Conservation (phyloP, 257 asterid species). For the Plectranthus barbatus region DNA sequence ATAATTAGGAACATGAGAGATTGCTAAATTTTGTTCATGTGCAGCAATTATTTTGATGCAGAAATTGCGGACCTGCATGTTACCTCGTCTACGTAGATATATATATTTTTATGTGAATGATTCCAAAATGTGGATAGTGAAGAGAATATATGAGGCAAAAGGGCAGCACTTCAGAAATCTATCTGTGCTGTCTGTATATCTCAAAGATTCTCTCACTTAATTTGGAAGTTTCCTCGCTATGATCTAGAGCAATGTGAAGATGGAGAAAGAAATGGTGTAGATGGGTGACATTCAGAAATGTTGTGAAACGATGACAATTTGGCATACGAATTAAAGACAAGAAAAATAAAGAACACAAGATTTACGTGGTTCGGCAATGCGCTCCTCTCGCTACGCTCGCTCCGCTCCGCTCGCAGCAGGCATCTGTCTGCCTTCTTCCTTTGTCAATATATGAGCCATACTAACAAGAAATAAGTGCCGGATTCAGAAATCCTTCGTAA, state of each 20-base stretch:
- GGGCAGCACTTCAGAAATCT: conserved; percentile 40
- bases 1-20: too few species aligned
- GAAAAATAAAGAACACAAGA: too few species aligned
- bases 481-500: too few species aligned
- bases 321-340: too few species aligned
- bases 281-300: too few species aligned
- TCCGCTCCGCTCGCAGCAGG: too few species aligned
- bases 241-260: neutral
- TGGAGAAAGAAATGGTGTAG: neutral
- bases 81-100: conserved; percentile 13
- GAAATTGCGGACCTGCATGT: conserved; percentile 52
- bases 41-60: conserved; percentile 18
- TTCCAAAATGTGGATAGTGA: conserved; percentile 12
- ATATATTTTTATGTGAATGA: conserved; percentile 5
- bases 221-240: neutral
- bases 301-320: too few species aligned
- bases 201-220: conserved; percentile 22
- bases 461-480: too few species aligned
- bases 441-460: too few species aligned
- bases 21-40: neutral
- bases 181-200: conserved; percentile 45
- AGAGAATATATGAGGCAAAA: conserved; percentile 28
- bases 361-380: too few species aligned
- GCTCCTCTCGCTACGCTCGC: too few species aligned
- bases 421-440: too few species aligned